A percentile compares a stretch with the other conserved stretches of the same genome.
Evolutionary conservation across 2,329 filamentous ascomycete species (phyloP).

Genomic region (Lithohypha guttulata): DNA sequence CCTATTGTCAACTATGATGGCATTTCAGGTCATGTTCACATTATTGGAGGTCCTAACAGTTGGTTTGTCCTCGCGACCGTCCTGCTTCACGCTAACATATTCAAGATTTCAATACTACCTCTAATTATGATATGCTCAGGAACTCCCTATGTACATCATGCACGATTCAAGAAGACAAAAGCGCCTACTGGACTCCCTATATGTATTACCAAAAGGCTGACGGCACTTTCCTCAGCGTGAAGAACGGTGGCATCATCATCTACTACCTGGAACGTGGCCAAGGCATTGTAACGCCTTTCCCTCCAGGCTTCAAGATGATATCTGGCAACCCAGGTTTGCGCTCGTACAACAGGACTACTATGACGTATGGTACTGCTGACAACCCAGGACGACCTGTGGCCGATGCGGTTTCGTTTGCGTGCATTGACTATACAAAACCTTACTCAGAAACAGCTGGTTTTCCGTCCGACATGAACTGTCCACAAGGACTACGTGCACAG

Average conservation of each 20-base stretch:
- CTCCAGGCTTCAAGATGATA: slow-evolving; percentile 67
- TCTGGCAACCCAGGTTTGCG: slow-evolving; percentile 50
- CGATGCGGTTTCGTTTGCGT: slow-evolving; percentile 73
- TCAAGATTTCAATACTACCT: slow-evolving; percentile 53
- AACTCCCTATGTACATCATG: slow-evolving; percentile 67
- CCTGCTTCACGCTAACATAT: not conserved
- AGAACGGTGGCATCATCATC: slow-evolving; percentile 43
- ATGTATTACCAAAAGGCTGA: slow-evolving; percentile 66
- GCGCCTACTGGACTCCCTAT: slow-evolving; percentile 72
- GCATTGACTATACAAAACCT: slow-evolving; percentile 60
- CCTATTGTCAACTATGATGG: slow-evolving; percentile 57
- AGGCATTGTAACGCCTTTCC: slow-evolving; percentile 59
- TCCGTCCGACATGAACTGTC: slow-evolving; percentile 61
- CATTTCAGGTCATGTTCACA: slow-evolving; percentile 57
- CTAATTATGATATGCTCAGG: slow-evolving; percentile 48
- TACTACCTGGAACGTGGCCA: slow-evolving; percentile 26
- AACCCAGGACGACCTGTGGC: slow-evolving; percentile 58
- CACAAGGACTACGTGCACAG: slow-evolving; percentile 70
- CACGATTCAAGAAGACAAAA: slow-evolving; percentile 67
- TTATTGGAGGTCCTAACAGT: slow-evolving; percentile 67
- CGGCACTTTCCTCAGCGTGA: slow-evolving; percentile 29
- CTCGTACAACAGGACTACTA: slow-evolving; percentile 13
- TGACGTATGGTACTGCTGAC: slow-evolving; percentile 41
- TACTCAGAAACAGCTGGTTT: slow-evolving; percentile 64
- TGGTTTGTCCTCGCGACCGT: slow-evolving; percentile 31